A percentile compares a stretch with the other conserved stretches of the same genome.
phyloP scores from a whole-genome alignment of 139 green algal species.

The Chlorella sp. region DNA sequence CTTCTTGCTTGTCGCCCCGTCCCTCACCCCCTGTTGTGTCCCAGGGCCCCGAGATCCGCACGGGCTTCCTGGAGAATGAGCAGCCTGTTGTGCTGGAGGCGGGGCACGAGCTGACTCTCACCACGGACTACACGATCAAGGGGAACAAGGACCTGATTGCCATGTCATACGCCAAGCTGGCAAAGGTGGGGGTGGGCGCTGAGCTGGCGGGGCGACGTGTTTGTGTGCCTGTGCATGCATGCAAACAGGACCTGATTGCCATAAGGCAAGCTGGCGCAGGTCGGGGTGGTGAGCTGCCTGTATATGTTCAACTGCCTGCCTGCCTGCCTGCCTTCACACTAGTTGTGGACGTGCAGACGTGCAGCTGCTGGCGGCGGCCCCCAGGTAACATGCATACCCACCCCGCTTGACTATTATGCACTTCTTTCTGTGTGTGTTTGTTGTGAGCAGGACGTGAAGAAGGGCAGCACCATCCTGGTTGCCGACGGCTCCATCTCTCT shows the following conservation, averaged over 20 bases:
- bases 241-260: too few relatives aligned
- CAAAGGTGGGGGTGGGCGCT: slow-evolving; percentile 32
- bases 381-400: too few relatives aligned
- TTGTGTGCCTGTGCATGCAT: neutral
- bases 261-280: too few relatives aligned
- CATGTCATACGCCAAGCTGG: slow-evolving; percentile 92
- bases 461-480: slow-evolving; percentile 88
- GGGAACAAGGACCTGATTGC: slow-evolving; percentile 87
- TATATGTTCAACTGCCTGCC: too few relatives aligned
- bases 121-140: slow-evolving; percentile 90
- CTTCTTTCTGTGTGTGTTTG: neutral
- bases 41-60: slow-evolving; percentile 97
- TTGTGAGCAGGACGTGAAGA: slow-evolving; percentile 78
- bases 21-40: neutral
- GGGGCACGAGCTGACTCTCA: slow-evolving; percentile 90
- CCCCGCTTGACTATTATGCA: too few relatives aligned
- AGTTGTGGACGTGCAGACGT: too few relatives aligned
- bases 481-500: slow-evolving; percentile 97
- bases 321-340: too few relatives aligned
- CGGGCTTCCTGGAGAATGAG: slow-evolving; percentile 91
- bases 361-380: too few relatives aligned
- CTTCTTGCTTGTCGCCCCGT: neutral
- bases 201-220: neutral
- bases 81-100: slow-evolving; percentile 80
- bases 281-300: too few relatives aligned